Base-by-base conservation (phyloP, 2,329 filamentous ascomycete species). In the Colletotrichum sp. region DNA sequence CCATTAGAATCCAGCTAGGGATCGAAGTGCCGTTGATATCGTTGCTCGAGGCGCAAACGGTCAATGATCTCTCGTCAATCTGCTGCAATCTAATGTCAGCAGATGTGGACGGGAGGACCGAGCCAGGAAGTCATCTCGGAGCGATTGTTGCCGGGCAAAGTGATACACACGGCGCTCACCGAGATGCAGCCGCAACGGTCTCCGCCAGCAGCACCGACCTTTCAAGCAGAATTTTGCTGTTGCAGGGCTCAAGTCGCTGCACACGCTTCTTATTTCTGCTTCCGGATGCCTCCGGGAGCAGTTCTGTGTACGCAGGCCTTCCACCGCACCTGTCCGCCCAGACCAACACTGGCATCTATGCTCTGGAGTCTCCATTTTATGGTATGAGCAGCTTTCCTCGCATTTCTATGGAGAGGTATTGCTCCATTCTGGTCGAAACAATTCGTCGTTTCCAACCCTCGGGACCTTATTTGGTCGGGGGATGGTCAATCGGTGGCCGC, bases 1-100 rank as follows among this genome's bases (percentile, higher is more conserved):
- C 24, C 26, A 28, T 59, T 3, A 2, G 26, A 16, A 2, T 18
- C 55, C 15, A 59, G 55, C 16, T 59, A 12, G 26, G 9, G 13
- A 18, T 59, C 13, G 55, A 59, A 28, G 21, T 59, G 12, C 55
- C 55, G 26, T 3, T 59, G 24, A 24, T 59, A 3, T 24, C 55
- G 9, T 28, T 59, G 13, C 55, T 59, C 13, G 55, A 59, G 55
- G 26, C 24, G 5, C 55, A 28, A 10, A 59, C 55, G 0, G 55
- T 59, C 8, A 18, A 28, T 16, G 24, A 59, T 8, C 55, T 59
- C 15, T 24, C 24, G 4, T 3, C 10, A 59, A 16, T 59, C 15
- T 59, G 55, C 24, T 24, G 0, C n/a, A 21, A 8, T 13, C 3
- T 49, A 1, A 49, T 13, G 2, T 13, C 1, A 8, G 0, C 10